A percentile compares a stretch with the other conserved stretches of the same genome.
These are phyloP conservation scores for Zygnema circumcarinatum DNA, from an alignment of 139 green algal genomes.

Conservation along the genomic window DNA sequence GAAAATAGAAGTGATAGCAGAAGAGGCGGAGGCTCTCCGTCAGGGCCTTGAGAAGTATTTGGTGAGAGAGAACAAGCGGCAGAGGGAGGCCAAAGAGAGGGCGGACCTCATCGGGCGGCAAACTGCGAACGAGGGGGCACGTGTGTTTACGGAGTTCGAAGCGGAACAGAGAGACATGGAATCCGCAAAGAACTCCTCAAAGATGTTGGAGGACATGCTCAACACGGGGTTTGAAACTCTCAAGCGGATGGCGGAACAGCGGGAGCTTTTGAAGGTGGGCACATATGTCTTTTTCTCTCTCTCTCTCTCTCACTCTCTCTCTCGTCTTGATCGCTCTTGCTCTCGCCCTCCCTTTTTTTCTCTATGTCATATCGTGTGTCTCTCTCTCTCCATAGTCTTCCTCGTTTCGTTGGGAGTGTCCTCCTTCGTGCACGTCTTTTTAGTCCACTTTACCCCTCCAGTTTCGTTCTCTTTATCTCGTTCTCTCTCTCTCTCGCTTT, in stretches of 20 bases:
- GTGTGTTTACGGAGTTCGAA: conserved; percentile 28
- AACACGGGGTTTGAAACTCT: conserved; percentile 9
- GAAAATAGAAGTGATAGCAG: conserved; percentile 34
- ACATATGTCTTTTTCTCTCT: conserved; percentile 38
- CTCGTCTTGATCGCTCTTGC: not conserved
- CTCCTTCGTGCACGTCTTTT: too few relatives aligned
- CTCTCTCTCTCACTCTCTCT: too few relatives aligned
- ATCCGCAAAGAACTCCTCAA: not conserved
- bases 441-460: too few relatives aligned
- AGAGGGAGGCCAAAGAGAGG: conserved; percentile 23
- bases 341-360: too few relatives aligned
- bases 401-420: too few relatives aligned
- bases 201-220: conserved; percentile 30
- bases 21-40: conserved; percentile 45
- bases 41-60: conserved; percentile 41
- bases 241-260: conserved; percentile 26
- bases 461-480: too few relatives aligned
- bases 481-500: too few relatives aligned
- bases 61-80: conserved; percentile 4
- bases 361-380: too few relatives aligned
- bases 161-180: conserved; percentile 21
- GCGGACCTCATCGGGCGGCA: conserved; percentile 21
- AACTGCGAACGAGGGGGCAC: conserved; percentile 5
- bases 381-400: too few relatives aligned
- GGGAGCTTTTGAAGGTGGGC: conserved; percentile 39